Evolutionary conservation across 176 grass and related monocot species (phyloP), one percentile per base, ranked within the genome.

Genomic region (Echinochloa phyllopogon): DNA sequence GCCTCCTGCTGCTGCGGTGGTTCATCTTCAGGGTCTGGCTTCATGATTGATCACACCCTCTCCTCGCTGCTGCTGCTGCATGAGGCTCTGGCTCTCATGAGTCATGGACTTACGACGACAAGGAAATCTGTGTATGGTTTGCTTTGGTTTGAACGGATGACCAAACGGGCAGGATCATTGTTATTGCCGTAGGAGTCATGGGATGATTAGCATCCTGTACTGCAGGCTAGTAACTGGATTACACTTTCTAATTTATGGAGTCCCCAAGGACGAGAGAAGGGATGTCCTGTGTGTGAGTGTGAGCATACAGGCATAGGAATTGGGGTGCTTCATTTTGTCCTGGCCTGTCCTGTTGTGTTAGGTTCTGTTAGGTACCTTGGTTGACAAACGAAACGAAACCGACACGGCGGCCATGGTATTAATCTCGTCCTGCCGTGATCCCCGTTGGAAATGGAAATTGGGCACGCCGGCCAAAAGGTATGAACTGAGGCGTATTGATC

Each of bases 81-180:
- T 16, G 43, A 61, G 63, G 84, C n/a, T 40, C 25, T 23, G 52
- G 16, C 24, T 37, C 43, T 80, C 55, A 60, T 18, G 65, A 60
- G 17, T 40, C 11, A 67, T 70, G 80, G n/a, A 12, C 44, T 43
- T 33, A 17, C 20, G 51, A 25, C 38, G 58, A 83, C 44, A 6
- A 24, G 36, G 13, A 50, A 38, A 50, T 12, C 15, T 24, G 17
- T 36, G 66, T 8, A 12, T 65, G 20, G 38, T 59, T 29, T 36
- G 62, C 62, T n/a, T 86, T 58, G 75, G 39, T 84, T 55, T 44
- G 10, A 81, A 65, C 45, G 68, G 79, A 73, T 33, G 63, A 21
- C 20, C 38, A 29, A 33, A 33, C 29, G 48, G 59, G 10, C 25
- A 69, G 72, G 47, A 23, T 72, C 80, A n/a, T 73, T 73, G 80